These are phyloP conservation scores for Bolboschoenus planiculmis DNA, from an alignment of 176 grass and related monocot genomes.

Conservation along the genomic window DNA sequence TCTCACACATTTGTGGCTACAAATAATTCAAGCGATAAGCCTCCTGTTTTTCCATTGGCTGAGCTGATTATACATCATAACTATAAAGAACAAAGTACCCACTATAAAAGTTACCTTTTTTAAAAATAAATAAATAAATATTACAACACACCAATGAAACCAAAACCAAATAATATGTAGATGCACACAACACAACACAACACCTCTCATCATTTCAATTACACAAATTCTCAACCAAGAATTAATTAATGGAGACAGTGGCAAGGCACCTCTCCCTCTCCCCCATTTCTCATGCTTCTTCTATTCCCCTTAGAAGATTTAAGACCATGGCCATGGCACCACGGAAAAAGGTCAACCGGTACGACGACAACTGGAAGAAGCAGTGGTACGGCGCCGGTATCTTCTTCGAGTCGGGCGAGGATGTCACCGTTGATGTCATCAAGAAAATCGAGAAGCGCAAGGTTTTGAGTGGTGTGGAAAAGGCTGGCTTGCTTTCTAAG, in stretches of 20 bases:
- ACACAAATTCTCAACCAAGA: not conserved
- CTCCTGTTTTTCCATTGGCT: not conserved
- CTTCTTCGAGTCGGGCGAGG: conserved; percentile 84
- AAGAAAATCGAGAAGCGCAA: conserved; percentile 83
- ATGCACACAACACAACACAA: not conserved
- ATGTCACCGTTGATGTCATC: conserved; percentile 71
- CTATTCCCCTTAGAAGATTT: conserved; percentile 22
- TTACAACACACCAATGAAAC: not conserved
- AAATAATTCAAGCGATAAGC: conserved; percentile 18
- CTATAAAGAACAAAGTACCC: not conserved
- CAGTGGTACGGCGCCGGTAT: conserved; percentile 89
- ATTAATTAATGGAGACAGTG: conserved; percentile 12
- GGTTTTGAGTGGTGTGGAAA: conserved; percentile 85
- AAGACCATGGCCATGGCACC: conserved; percentile 80
- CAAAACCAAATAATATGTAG: not conserved
- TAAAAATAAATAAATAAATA: not conserved
- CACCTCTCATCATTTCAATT: not conserved
- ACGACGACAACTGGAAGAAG: conserved; percentile 86
- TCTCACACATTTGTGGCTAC: not conserved
- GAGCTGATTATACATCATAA: not conserved
- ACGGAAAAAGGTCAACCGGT: conserved; percentile 82
- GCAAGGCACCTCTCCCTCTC: not conserved
- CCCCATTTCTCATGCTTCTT: not conserved
- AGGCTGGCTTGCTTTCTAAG: conserved; percentile 75
- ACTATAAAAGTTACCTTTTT: too few relatives aligned